Percentiles rank a stretch among this genome's conserved stretches.
These are phyloP conservation scores for Calonectria naviculata DNA, from an alignment of 2,329 filamentous ascomycete species.

Conservation along the genomic window DNA sequence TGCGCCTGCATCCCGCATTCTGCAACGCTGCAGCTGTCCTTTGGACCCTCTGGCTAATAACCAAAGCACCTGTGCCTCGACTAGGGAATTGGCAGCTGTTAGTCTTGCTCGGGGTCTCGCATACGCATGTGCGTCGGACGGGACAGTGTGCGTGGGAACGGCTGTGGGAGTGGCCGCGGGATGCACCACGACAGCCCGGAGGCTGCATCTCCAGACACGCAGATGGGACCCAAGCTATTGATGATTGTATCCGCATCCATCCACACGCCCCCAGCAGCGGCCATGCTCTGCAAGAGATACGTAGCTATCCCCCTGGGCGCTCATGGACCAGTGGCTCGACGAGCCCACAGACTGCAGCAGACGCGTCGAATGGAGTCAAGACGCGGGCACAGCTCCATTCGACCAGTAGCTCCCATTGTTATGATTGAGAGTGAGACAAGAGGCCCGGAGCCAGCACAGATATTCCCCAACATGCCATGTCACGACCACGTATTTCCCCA, in stretches of 20 bases:
- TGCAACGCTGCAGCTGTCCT: constrained; percentile 18
- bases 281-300: not conserved
- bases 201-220: constrained; percentile 16
- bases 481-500: not conserved
- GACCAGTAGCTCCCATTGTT: constrained; percentile 31
- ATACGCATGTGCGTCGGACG: constrained; percentile 34
- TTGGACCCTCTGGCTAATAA: constrained; percentile 7
- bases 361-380: constrained; percentile 26
- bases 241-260: not conserved
- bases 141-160: constrained; percentile 23
- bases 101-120: constrained; percentile 35
- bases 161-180: constrained; percentile 29
- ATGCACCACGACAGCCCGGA: constrained; percentile 23
- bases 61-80: constrained; percentile 1
- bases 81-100: constrained; percentile 16
- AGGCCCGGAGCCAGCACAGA: constrained; percentile 5
- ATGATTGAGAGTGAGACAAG: constrained; percentile 41
- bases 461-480: constrained; percentile 10
- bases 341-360: constrained; percentile 21
- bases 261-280: constrained; percentile 5
- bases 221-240: not conserved
- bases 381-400: constrained; percentile 32
- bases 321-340: constrained; percentile 16
- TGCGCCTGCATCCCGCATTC: constrained; percentile 13
- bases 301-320: constrained; percentile 7